Evolutionary conservation across 371 early-diverging fungal genomes (phyloP).

Genomic region (Rozella allomycis): DNA sequence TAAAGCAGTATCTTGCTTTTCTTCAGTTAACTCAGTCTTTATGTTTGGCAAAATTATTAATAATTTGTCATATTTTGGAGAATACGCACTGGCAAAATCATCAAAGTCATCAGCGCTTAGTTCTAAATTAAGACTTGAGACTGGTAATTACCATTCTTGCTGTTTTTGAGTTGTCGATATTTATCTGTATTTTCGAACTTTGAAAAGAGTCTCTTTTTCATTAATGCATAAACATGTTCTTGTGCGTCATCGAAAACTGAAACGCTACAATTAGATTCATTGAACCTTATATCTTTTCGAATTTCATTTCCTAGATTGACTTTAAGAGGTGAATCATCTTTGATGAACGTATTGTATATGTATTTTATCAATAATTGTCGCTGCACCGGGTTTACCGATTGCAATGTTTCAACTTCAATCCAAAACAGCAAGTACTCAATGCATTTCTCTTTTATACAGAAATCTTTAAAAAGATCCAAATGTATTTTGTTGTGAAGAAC

Average conservation of each 20-base stretch:
- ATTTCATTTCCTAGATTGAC: slow-evolving; percentile 32
- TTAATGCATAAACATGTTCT: slow-evolving; percentile 25
- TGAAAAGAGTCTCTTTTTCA: slow-evolving; percentile 27
- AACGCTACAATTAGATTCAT: slow-evolving; percentile 11
- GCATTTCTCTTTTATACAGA: slow-evolving; percentile 28
- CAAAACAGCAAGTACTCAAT: slow-evolving; percentile 34
- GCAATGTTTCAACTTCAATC: slow-evolving; percentile 32
- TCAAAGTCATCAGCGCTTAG: too few species aligned
- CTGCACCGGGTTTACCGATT: too few species aligned
- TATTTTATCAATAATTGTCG: slow-evolving; percentile 15
- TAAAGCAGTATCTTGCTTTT: too few species aligned
- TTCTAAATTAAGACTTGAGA: too few species aligned
- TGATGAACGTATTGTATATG: slow-evolving; percentile 28
- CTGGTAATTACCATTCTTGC: too few species aligned
- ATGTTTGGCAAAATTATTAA: too few species aligned
- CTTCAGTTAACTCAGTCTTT: too few species aligned
- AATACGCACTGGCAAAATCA: too few species aligned
- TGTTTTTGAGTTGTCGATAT: too few species aligned
- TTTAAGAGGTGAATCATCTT: slow-evolving; percentile 20
- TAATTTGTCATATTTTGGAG: too few species aligned
- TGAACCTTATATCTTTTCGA: slow-evolving; percentile 16
- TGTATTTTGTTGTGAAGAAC: slow-evolving; percentile 24
- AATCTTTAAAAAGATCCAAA: slow-evolving; percentile 24
- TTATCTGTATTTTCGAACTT: slow-evolving; percentile 21
- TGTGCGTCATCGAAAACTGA: slow-evolving; percentile 37